Evolutionary conservation across 352 stramenopile species (phyloP).

Genomic region (Globisporangium cederbergense): DNA sequence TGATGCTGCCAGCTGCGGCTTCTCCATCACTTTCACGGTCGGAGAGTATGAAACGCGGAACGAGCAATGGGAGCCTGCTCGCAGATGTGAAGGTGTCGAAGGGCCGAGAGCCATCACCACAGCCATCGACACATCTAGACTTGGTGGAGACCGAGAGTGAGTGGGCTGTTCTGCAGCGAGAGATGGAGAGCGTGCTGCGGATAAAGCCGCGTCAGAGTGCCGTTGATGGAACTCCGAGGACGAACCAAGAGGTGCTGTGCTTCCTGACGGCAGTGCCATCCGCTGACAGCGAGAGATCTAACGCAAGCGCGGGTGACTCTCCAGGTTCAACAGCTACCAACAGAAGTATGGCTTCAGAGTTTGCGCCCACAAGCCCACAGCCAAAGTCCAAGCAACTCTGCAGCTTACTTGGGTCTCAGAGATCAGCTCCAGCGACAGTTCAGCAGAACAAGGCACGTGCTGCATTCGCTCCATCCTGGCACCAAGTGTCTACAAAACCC

Average conservation of each 20-base stretch:
- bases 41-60: neutral
- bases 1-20: conserved; percentile 8
- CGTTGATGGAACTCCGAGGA: neutral
- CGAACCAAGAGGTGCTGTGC: conserved; percentile 14
- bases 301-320: neutral
- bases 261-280: conserved; percentile 25
- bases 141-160: neutral
- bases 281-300: neutral
- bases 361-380: neutral
- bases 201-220: conserved; percentile 10
- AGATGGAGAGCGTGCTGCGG: conserved; percentile 15
- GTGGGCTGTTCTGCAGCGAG: conserved; percentile 11
- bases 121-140: neutral
- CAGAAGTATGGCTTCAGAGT: neutral
- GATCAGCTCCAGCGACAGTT: neutral
- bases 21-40: neutral
- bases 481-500: conserved; percentile 45
- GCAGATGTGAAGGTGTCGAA: neutral
- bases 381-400: neutral
- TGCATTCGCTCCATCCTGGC: conserved; percentile 21
- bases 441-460: conserved; percentile 3
- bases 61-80: neutral
- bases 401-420: neutral
- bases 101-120: neutral
- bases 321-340: neutral